These are phyloP conservation scores for Psilocybe azurescens DNA, from an alignment of 768 basidiomycete species.

Conservation along the genomic window DNA sequence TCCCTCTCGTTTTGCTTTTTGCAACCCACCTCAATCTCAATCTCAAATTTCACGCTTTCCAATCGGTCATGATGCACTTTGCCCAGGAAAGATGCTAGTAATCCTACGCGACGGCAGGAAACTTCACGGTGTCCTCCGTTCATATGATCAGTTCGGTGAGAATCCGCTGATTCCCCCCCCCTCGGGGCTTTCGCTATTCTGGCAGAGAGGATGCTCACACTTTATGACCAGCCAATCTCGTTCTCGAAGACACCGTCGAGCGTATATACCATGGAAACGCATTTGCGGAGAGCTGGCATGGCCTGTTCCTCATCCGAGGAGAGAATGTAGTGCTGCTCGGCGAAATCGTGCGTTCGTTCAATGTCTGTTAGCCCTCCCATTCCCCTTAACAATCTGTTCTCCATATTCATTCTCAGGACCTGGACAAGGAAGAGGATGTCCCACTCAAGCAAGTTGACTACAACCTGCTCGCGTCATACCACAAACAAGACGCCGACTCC, in stretches of 20 bases:
- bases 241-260: conserved; percentile 94
- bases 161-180: neutral
- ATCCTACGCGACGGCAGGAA: conserved; percentile 96
- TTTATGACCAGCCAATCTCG: conserved; percentile 81
- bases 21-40: conserved; percentile 19
- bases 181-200: no score
- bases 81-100: conserved; percentile 96
- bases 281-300: conserved; percentile 88
- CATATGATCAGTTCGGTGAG: conserved; percentile 99
- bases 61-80: conserved; percentile 29
- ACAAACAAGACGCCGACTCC: conserved; percentile 72
- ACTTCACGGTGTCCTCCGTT: conserved; percentile 92
- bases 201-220: neutral
- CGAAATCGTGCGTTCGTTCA: conserved; percentile 78
- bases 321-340: conserved; percentile 98
- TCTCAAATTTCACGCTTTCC: conserved; percentile 5
- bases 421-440: conserved; percentile 91
- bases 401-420: conserved; percentile 63
- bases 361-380: conserved; percentile 8
- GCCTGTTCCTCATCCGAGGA: conserved; percentile 93
- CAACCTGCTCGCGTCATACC: conserved; percentile 68
- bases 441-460: conserved; percentile 80
- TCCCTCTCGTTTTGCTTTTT: conserved; percentile 29
- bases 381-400: neutral
- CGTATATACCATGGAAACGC: conserved; percentile 89